Evolutionary conservation across 257 asterid species (phyloP).

Genomic region (Przewalskia tangutica): DNA sequence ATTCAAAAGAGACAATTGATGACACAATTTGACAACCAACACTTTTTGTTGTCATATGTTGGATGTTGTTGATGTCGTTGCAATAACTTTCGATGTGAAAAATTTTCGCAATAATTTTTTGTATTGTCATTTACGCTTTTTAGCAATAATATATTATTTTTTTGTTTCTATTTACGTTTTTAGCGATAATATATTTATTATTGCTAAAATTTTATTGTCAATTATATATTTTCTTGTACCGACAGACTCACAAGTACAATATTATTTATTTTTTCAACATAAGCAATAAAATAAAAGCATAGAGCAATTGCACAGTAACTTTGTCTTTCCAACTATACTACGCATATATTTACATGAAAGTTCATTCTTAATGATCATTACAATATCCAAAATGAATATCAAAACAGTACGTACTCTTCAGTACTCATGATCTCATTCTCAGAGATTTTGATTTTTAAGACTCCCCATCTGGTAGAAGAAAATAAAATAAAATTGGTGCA

Average conservation of each 20-base stretch:
- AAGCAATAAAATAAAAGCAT: neutral
- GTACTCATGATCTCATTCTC: neutral
- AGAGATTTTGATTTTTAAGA: neutral
- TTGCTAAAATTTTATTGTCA: too few species aligned
- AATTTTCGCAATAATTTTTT: too few species aligned
- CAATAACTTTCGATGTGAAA: too few species aligned
- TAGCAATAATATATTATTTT: too few species aligned
- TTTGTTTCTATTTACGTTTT: too few species aligned
- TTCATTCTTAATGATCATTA: neutral
- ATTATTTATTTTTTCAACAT: neutral
- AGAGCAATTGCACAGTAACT: neutral
- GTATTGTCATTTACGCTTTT: too few species aligned
- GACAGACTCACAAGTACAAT: neutral
- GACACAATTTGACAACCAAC: too few species aligned
- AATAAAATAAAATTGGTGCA: neutral
- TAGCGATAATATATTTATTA: too few species aligned
- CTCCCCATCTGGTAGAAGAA: neutral
- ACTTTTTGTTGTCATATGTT: too few species aligned
- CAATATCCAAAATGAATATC: neutral
- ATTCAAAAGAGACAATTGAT: too few species aligned
- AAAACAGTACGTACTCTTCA: neutral
- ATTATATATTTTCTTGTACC: too few species aligned
- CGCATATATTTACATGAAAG: neutral
- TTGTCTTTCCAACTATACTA: neutral
- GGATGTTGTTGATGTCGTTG: too few species aligned